phyloP scores from a whole-genome alignment of 768 basidiomycete species.

The Sutorius australiensis region DNA sequence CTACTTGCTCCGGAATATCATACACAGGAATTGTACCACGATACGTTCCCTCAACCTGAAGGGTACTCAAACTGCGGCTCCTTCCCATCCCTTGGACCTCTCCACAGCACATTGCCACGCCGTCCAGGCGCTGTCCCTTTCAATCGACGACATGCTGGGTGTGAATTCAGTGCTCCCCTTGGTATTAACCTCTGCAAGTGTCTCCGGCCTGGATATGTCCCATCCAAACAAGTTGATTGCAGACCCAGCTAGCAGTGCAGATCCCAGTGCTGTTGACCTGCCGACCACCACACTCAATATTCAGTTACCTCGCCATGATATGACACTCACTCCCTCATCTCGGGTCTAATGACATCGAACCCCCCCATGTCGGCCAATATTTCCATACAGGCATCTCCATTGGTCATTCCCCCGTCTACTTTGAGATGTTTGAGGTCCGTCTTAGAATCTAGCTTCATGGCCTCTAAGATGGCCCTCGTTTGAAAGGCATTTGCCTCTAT shows the following conservation, averaged over 20 bases:
- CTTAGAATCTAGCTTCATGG: slow-evolving; percentile 90
- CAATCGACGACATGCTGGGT: slow-evolving; percentile 49
- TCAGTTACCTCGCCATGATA: not conserved
- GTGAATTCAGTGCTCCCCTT: slow-evolving; percentile 71
- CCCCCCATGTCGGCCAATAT: slow-evolving; percentile 88
- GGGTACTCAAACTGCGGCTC: slow-evolving; percentile 29
- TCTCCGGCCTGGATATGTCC: slow-evolving; percentile 82
- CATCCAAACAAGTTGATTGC: slow-evolving; percentile 89
- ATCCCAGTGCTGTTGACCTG: slow-evolving; percentile 93
- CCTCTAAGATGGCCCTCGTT: slow-evolving; percentile 91
- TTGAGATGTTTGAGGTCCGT: slow-evolving; percentile 78
- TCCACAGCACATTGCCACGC: slow-evolving; percentile 91
- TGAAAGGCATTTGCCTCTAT: slow-evolving; percentile 96
- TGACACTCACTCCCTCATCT: slow-evolving; percentile 87
- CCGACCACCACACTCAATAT: not conserved
- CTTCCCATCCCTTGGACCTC: slow-evolving; percentile 79
- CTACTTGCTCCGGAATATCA: not conserved
- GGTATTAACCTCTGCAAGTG: slow-evolving; percentile 82
- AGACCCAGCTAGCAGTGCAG: slow-evolving; percentile 88
- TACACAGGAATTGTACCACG: not conserved
- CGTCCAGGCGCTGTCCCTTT: slow-evolving; percentile 62
- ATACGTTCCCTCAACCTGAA: not conserved
- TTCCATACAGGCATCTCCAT: slow-evolving; percentile 85
- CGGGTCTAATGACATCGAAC: slow-evolving; percentile 86
- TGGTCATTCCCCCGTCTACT: slow-evolving; percentile 99